A percentile compares a stretch with the other conserved stretches of the same genome.
Conservation (phyloP, 129 eudicot species). For the Solidago caesia region DNA sequence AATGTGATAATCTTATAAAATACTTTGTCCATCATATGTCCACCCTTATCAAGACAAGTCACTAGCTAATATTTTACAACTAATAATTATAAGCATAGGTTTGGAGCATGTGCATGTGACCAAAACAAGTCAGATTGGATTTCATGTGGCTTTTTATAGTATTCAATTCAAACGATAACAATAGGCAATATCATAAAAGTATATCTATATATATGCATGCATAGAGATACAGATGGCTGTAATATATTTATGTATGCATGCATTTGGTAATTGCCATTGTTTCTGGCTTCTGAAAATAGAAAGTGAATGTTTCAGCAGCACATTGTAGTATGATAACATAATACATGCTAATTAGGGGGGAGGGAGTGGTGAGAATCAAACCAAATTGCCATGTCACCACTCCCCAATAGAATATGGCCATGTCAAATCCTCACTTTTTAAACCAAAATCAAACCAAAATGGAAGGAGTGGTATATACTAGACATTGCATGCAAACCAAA, state of each 20-base stretch:
- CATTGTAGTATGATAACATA: constrained; percentile 3
- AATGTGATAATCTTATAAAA: constrained; percentile 34
- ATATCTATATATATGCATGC: neutral
- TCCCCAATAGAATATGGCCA: too few relatives aligned
- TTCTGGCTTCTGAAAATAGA: constrained; percentile 9
- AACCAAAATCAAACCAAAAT: too few relatives aligned
- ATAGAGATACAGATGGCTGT: constrained; percentile 26
- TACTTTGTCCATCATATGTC: constrained; percentile 38
- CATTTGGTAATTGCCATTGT: constrained; percentile 5
- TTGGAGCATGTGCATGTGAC: constrained; percentile 54
- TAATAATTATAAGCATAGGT: constrained; percentile 21
- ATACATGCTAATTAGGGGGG: neutral
- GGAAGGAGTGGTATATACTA: too few relatives aligned
- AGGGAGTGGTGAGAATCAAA: too few relatives aligned
- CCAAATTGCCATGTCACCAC: too few relatives aligned
- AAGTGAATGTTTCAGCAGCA: constrained; percentile 12
- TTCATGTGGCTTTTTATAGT: constrained; percentile 56
- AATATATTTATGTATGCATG: neutral
- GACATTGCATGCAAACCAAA: too few relatives aligned
- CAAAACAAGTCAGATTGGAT: constrained; percentile 57
- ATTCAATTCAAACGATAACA: constrained; percentile 9
- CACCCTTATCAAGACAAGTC: constrained; percentile 40
- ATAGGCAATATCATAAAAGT: constrained; percentile 10
- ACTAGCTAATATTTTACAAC: constrained; percentile 34
- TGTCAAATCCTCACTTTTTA: too few relatives aligned